Evolutionary conservation across 2,329 filamentous ascomycete genomes (phyloP).

Genomic region (Colletotrichum liaoningense): DNA sequence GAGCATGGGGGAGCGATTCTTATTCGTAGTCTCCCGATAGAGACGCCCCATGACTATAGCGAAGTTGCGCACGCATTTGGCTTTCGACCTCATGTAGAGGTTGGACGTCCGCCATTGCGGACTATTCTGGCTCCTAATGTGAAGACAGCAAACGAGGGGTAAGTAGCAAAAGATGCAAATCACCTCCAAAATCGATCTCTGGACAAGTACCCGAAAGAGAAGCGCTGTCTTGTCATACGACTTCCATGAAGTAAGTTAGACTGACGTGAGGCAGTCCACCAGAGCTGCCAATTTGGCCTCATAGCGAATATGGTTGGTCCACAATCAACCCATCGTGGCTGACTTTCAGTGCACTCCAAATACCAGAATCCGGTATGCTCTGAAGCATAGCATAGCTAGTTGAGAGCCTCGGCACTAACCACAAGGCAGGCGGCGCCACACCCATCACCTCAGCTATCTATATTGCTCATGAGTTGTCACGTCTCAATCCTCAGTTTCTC

Average conservation of each 20-base stretch:
- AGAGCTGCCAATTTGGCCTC: conserved; percentile 52
- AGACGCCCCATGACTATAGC: conserved; percentile 46
- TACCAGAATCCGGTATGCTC: conserved; percentile 43
- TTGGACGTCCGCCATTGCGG: conserved; percentile 46
- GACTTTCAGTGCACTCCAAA: conserved; percentile 43
- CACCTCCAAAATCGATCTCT: no score
- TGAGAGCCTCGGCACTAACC: neutral
- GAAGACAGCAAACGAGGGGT: conserved; percentile 51
- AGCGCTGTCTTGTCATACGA: neutral
- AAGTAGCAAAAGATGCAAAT: neutral
- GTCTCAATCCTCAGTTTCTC: conserved; percentile 43
- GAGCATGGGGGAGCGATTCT: conserved; percentile 48
- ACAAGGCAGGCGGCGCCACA: conserved; percentile 45
- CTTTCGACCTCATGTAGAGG: conserved; percentile 47
- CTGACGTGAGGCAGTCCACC: conserved; percentile 39
- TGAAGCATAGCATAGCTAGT: neutral
- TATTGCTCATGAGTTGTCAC: conserved; percentile 41
- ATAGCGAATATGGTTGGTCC: conserved; percentile 50
- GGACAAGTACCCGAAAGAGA: no score
- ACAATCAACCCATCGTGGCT: conserved; percentile 51
- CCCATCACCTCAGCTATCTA: conserved; percentile 46
- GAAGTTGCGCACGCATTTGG: conserved; percentile 48
- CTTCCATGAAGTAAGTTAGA: no score
- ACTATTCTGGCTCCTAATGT: conserved; percentile 48
- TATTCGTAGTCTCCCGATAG: conserved; percentile 47